A percentile compares a stretch with the other conserved stretches of the same genome.
phyloP scores from a whole-genome alignment of 805 yeast genomes.

The Schwanniomyces sp. region DNA sequence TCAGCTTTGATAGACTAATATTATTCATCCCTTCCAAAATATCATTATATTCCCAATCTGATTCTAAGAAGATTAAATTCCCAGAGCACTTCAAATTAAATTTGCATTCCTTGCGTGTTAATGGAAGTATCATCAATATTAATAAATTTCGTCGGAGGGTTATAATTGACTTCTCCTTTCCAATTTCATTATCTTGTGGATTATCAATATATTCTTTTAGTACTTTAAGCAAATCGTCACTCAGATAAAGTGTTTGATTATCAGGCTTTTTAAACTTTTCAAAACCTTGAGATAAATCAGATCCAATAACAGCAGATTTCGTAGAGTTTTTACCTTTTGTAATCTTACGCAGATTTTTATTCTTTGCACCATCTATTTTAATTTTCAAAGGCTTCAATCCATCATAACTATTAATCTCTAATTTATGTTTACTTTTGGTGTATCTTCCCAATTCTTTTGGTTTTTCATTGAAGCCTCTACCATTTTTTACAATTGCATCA shows the following conservation, averaged over 20 bases:
- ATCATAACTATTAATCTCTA: constrained; percentile 9
- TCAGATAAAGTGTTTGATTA: constrained; percentile 11
- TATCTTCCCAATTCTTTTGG: constrained; percentile 32
- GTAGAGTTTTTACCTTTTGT: neutral
- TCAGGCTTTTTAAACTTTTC: constrained; percentile 9
- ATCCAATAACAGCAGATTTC: constrained; percentile 12
- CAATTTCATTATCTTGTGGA: neutral
- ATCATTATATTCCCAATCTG: constrained; percentile 15
- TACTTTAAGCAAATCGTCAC: constrained; percentile 13
- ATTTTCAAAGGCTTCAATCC: constrained; percentile 8
- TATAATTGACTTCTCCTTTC: constrained; percentile 7
- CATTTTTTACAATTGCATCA: neutral
- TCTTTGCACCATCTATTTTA: constrained; percentile 3
- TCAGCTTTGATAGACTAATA: neutral
- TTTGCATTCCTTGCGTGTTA: constrained; percentile 9
- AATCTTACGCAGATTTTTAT: neutral
- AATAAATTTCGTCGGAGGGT: constrained; percentile 18
- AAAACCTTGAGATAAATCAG: constrained; percentile 17
- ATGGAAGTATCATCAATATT: constrained; percentile 17
- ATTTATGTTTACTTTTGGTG: constrained; percentile 60
- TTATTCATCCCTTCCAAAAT: neutral
- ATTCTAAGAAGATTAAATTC: constrained; percentile 15
- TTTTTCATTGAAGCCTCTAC: neutral
- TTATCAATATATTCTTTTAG: constrained; percentile 8
- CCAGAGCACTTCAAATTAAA: constrained; percentile 19